These are phyloP conservation scores for Lepidium campestre DNA, from an alignment of 441 rosid species.

Conservation along the genomic window DNA sequence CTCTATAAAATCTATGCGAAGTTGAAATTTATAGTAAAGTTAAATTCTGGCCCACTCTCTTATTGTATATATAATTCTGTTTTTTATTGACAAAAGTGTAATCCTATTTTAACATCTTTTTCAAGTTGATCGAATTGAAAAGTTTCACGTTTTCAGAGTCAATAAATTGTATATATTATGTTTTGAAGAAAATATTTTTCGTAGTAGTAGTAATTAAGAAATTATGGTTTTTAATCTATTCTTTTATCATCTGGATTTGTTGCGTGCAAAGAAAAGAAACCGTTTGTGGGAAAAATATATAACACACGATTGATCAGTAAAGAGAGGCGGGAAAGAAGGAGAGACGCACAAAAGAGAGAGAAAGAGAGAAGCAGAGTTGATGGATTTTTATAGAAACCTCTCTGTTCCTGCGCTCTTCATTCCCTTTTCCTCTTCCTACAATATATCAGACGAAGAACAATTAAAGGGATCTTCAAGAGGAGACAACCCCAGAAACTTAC, in stretches of 20 bases:
- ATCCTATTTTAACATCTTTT: background rate
- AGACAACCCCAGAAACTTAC: background rate
- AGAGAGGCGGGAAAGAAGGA: constrained; percentile 27
- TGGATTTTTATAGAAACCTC: constrained; percentile 21
- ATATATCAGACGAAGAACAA: background rate
- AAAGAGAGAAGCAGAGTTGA: constrained; percentile 7
- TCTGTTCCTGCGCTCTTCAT: background rate
- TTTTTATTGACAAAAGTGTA: background rate
- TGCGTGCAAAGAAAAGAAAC: background rate
- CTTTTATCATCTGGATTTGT: background rate
- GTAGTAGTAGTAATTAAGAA: no score
- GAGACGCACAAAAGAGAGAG: constrained; percentile 16
- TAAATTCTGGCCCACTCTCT: no score
- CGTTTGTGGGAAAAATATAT: background rate
- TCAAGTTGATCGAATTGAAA: no score
- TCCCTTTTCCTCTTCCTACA: background rate
- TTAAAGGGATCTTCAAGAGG: background rate
- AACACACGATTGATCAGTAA: constrained; percentile 12
- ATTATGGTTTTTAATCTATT: no score
- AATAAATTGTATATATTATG: no score
- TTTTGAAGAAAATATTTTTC: no score
- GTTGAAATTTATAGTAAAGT: no score
- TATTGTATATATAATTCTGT: no score
- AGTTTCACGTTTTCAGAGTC: no score
- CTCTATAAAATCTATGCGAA: no score